These are phyloP conservation scores for Podaxis sp. DNA, from an alignment of 768 basidiomycete genomes.

Conservation along the genomic window DNA sequence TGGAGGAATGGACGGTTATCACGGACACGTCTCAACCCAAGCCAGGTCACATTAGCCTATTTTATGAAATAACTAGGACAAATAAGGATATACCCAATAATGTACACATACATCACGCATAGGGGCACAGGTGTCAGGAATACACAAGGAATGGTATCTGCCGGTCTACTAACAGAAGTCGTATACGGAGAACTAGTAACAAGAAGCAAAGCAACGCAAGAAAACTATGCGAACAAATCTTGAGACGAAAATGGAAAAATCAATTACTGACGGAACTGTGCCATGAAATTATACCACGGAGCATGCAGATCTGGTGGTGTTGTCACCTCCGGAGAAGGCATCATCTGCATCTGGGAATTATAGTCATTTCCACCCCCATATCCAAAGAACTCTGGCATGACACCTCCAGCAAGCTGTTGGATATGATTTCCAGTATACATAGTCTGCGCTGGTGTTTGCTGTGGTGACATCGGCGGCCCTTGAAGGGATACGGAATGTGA, in stretches of 20 bases:
- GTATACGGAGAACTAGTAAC: background rate
- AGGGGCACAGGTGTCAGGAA: background rate
- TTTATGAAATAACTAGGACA: constrained; percentile 25
- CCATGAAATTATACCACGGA: constrained; percentile 49
- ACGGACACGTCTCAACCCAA: constrained; percentile 14
- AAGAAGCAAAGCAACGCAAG: background rate
- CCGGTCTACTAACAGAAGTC: background rate
- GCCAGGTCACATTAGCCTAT: constrained; percentile 14
- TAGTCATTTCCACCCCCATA: constrained; percentile 25
- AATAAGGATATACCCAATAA: constrained; percentile 27
- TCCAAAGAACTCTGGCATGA: constrained; percentile 32
- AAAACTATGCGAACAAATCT: background rate
- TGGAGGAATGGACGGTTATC: background rate
- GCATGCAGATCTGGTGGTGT: constrained; percentile 37
- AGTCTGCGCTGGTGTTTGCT: background rate
- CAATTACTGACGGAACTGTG: constrained; percentile 39
- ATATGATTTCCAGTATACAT: constrained; percentile 14
- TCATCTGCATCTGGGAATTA: constrained; percentile 27
- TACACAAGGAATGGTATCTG: background rate
- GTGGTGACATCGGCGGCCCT: constrained; percentile 10
- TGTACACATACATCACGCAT: constrained; percentile 13
- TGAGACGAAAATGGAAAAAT: background rate
- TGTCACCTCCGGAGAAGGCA: constrained; percentile 19
- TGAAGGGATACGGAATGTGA: constrained; percentile 15
- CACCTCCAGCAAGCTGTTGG: constrained; percentile 12